phyloP scores from a whole-genome alignment of 108 stramenopile species.

The Halocafeteria seosinensis region DNA sequence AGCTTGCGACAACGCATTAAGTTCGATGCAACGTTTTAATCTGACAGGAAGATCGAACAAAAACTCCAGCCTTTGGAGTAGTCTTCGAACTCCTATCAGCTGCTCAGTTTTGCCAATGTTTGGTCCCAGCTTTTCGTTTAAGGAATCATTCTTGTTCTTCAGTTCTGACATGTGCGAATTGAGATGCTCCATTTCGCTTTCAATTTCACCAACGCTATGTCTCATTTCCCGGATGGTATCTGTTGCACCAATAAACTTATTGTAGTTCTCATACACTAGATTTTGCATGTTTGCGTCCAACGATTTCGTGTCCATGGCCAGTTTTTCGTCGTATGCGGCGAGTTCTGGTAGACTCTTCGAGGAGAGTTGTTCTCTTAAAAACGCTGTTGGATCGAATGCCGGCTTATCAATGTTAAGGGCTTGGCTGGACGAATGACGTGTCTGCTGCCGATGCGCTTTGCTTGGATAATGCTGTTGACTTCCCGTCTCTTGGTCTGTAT shows the following conservation, averaged over 20 bases:
- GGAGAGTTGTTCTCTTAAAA: constrained; percentile 21
- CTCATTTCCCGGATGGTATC: constrained; percentile 71
- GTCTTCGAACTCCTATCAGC: constrained; percentile 33
- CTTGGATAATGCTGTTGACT: no score
- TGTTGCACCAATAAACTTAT: constrained; percentile 89
- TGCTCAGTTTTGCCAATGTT: constrained; percentile 32
- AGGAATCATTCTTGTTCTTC: not conserved
- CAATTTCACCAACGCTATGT: constrained; percentile 35
- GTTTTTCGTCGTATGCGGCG: constrained; percentile 20
- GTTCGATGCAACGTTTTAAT: constrained; percentile 21
- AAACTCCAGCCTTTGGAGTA: constrained; percentile 37
- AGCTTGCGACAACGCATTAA: constrained; percentile 9
- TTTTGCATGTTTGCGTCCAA: constrained; percentile 91
- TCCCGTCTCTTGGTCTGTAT: no score
- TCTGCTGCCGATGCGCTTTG: no score
- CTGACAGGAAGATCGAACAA: constrained; percentile 36
- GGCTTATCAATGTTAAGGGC: constrained; percentile 21
- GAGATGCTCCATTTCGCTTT: constrained; percentile 25
- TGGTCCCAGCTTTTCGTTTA: constrained; percentile 17
- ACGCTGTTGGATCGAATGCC: constrained; percentile 23
- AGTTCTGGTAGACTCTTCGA: constrained; percentile 21
- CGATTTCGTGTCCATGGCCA: constrained; percentile 27
- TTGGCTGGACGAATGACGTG: no score
- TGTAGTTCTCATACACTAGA: constrained; percentile 97
- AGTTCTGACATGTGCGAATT: constrained; percentile 19